Evolutionary conservation across 768 basidiomycete species (phyloP), one percentile per base, ranked within the genome.

Genomic region (Mycena latifolia): DNA sequence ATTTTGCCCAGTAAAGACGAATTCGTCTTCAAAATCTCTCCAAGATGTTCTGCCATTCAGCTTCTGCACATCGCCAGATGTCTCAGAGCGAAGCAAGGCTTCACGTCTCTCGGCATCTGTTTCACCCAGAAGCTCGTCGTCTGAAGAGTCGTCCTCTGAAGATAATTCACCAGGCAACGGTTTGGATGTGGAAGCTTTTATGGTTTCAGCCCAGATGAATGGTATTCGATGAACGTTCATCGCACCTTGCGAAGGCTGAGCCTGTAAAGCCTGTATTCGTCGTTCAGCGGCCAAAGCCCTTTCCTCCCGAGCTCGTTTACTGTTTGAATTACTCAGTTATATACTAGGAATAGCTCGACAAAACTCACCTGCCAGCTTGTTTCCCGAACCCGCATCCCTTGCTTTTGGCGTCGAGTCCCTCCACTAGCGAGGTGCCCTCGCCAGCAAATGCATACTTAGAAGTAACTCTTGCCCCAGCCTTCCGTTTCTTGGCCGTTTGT

Each of bases 281-380:
- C 79, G 81, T 76, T 95, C 92, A 9, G 86, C 87, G n/a, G 93
- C 93, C 37, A 88, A 69, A 2, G 92, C 93, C 61, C 93, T 84
- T 73, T 93, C 92, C 69, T 93, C 92, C 63, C 93, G 80, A 17
- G 92, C 93, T 33, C 90, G 84, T 74, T 93, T 93, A 74, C 93
- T 95, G 72, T 27, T 51, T 28, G 24, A 17, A n/a, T n/a, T 53
- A 50, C 31, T 53, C 35, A 17, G n/a, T 52, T 10, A 5, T 25
- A 27, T 17, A 17, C 12, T 37, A 29, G 5, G 22, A 39, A 53
- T 22, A 14, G 22, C 43, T 47, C 25, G 46, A 24, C 15, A 24
- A 29, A 37, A 69, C 80, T 25, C 58, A 89, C 92, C 91, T 93
- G 39, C 75, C 78, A 17, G 92, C 92, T 69, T 86, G 84, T 79